These are phyloP conservation scores for Aspergillus amoenus DNA, from an alignment of 2,329 filamentous ascomycete species.

Conservation along the genomic window DNA sequence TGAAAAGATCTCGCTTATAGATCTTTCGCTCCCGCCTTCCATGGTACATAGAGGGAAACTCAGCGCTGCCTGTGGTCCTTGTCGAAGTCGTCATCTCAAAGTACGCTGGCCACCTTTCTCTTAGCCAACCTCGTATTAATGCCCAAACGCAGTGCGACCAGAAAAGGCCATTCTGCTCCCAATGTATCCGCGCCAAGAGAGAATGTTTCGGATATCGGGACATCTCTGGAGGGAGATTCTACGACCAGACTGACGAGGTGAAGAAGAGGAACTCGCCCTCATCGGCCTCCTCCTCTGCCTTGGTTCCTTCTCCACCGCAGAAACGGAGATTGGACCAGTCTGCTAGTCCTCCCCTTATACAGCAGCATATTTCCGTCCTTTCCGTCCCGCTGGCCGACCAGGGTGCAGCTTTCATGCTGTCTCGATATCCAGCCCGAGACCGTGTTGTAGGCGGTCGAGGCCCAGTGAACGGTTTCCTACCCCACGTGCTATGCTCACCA, in stretches of 20 bases:
- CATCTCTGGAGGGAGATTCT: constrained; percentile 15
- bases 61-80: constrained; percentile 6
- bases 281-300: not conserved
- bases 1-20: too few relatives aligned
- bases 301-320: not conserved
- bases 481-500: constrained; percentile 1
- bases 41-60: constrained; percentile 13
- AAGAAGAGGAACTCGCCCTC: constrained; percentile 11
- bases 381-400: constrained; percentile 2
- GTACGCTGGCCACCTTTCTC: not conserved
- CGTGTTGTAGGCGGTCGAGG: not conserved
- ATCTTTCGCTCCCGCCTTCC: not conserved
- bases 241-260: constrained; percentile 23
- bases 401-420: constrained; percentile 8
- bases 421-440: constrained; percentile 3
- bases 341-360: not conserved
- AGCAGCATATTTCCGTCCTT: not conserved
- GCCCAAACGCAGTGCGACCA: constrained; percentile 22
- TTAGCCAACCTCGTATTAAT: not conserved
- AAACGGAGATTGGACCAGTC: not conserved
- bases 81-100: constrained; percentile 10
- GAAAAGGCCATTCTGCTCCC: constrained; percentile 19
- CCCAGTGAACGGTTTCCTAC: not conserved
- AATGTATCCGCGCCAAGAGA: constrained; percentile 18
- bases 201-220: constrained; percentile 24